phyloP scores from a whole-genome alignment of 305 asterid species.

The Lippia alba region DNA sequence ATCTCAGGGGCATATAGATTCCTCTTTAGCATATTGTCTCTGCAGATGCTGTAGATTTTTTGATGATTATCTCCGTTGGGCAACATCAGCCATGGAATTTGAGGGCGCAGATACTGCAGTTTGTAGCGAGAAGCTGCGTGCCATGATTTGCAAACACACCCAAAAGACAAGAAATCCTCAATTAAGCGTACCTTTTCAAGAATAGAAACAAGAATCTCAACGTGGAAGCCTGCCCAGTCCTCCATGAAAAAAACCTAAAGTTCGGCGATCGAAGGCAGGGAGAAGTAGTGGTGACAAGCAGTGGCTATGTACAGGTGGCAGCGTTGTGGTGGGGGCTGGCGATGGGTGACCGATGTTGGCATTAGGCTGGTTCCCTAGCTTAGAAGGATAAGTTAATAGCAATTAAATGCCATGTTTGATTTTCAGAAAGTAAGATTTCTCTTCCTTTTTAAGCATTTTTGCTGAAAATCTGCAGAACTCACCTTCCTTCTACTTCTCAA shows the following conservation, averaged over 20 bases:
- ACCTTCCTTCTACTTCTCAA: neutral
- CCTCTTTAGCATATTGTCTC: neutral
- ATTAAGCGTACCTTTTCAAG: neutral
- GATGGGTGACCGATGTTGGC: too few relatives aligned
- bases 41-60: neutral
- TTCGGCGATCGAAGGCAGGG: too few relatives aligned
- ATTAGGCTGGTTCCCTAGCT: too few relatives aligned
- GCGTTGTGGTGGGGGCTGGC: too few relatives aligned
- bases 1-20: neutral
- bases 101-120: neutral
- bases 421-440: neutral
- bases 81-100: neutral
- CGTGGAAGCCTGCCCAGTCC: neutral
- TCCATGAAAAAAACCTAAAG: neutral
- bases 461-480: constrained; percentile 6
- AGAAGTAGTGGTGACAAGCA: too few relatives aligned
- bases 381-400: too few relatives aligned
- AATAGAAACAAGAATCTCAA: neutral
- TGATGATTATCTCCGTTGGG: neutral
- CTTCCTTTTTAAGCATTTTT: constrained; percentile 18
- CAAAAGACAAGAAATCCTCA: neutral
- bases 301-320: too few relatives aligned
- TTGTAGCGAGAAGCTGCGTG: neutral
- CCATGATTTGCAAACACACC: neutral
- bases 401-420: neutral